Base-by-base conservation (phyloP, 2,329 filamentous ascomycete species). In the Sporothrix mexicana region DNA sequence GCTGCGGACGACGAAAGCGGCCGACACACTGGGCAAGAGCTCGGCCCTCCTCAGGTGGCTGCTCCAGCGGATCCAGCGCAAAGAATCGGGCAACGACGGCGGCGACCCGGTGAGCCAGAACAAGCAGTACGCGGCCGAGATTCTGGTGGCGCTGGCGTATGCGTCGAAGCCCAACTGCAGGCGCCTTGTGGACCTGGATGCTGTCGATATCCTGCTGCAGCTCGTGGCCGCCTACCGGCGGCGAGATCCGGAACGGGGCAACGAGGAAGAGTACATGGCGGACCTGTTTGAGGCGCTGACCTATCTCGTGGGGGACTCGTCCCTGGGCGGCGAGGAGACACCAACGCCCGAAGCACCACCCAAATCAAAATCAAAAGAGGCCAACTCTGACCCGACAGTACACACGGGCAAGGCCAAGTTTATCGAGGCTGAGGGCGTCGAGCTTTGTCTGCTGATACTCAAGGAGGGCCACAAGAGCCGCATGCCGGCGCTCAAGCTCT, bases 211-310 rank as follows among this genome's bases (percentile, higher is more conserved):
- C 2, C 85, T 97, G 76, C 89, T 99, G 15, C 94, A 97, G 81
- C 86, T 97, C 0, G 88, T 97, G 0, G 93, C 95, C 1, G 85
- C 91, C 1, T 99, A 98, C 82, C 90, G 96, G 72, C 93, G 92
- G 83, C 88, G 91, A 67, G 95, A 99, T 79, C 96, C 96, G 0
- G 88, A 90, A 67, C 95, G 93, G 78, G 90, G 91, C 45, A 91
- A 96, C 69, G 96, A 98, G 80, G 95, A 97, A 79, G 96, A 99
- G 82, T 98, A 93, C 80, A 93, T 97, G 79, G 94, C 97, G 81
- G 97, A 99, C 76, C 80, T 98, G 0, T 99, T 99, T 80, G 95
- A 97, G 78, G 89, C 91, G 1, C 80, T 98, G 20, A 93, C 93
- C 0, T 97, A 93, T 77, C 83, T 97, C 0, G 92, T 91, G 0